Conservation (phyloP, 2,329 filamentous ascomycete species). For the Aspergillus amoenus region DNA sequence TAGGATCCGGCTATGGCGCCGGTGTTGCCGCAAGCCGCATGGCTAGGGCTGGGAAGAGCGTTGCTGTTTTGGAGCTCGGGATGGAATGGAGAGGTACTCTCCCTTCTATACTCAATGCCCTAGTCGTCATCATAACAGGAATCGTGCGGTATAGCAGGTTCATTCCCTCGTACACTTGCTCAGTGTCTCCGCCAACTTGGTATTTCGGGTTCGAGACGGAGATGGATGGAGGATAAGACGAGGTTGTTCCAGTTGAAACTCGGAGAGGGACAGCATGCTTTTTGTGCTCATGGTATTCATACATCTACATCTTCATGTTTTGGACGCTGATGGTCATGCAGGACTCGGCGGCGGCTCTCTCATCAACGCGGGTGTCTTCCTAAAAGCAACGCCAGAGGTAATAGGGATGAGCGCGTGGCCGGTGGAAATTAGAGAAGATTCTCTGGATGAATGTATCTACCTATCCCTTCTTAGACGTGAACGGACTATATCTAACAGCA, state of each 20-base stretch:
- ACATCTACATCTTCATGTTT: too few species aligned
- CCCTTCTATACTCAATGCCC: too few species aligned
- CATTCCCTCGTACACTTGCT: slow-evolving; percentile 12
- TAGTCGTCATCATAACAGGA: too few species aligned
- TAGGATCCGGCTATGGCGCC: slow-evolving; percentile 69
- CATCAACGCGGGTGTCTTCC: slow-evolving; percentile 67
- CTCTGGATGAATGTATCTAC: slow-evolving; percentile 7
- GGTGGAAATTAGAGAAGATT: slow-evolving; percentile 16
- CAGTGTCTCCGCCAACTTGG: slow-evolving; percentile 13
- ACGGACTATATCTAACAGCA: too few species aligned
- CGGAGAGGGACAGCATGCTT: slow-evolving; percentile 63
- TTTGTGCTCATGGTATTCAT: slow-evolving; percentile 57
- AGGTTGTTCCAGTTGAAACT: slow-evolving; percentile 64
- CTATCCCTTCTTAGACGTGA: too few species aligned
- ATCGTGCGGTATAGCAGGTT: background rate
- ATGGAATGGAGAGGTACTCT: slow-evolving; percentile 47
- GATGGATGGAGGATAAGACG: slow-evolving; percentile 47
- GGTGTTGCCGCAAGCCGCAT: slow-evolving; percentile 65
- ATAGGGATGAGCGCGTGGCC: slow-evolving; percentile 60
- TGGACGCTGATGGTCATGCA: slow-evolving; percentile 19
- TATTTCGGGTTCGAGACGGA: slow-evolving; percentile 9
- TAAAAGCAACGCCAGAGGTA: slow-evolving; percentile 58
- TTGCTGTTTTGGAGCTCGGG: slow-evolving; percentile 66
- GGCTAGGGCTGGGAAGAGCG: slow-evolving; percentile 59
- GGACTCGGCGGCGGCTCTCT: slow-evolving; percentile 64